Evolutionary conservation across 2,329 filamentous ascomycete genomes (phyloP).

Genomic region (Fusarium armeniacum): DNA sequence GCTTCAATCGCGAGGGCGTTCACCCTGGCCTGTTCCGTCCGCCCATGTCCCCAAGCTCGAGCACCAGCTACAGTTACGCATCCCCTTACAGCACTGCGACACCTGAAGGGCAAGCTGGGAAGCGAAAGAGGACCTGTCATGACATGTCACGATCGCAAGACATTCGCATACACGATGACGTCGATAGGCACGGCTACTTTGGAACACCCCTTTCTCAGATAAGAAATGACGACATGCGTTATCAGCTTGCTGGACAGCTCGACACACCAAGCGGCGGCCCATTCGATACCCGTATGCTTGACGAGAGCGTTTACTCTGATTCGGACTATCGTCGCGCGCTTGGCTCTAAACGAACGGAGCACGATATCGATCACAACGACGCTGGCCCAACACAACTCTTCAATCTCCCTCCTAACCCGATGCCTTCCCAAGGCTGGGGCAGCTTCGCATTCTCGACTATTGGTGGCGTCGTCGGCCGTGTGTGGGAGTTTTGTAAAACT

Average conservation of each 20-base stretch:
- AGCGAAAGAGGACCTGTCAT: slow-evolving; percentile 62
- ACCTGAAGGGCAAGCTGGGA: slow-evolving; percentile 51
- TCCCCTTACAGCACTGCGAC: slow-evolving; percentile 38
- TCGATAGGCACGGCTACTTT: slow-evolving; percentile 42
- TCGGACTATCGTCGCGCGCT: slow-evolving; percentile 68
- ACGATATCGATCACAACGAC: slow-evolving; percentile 56
- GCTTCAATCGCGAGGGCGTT: slow-evolving; percentile 55
- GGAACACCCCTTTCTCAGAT: slow-evolving; percentile 40
- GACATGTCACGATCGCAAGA: slow-evolving; percentile 49
- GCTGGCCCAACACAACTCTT: slow-evolving; percentile 54
- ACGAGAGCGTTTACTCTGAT: slow-evolving; percentile 70
- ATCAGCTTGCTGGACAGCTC: slow-evolving; percentile 68
- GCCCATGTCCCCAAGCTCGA: slow-evolving; percentile 59
- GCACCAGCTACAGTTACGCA: slow-evolving; percentile 57
- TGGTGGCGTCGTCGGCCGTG: slow-evolving; percentile 78
- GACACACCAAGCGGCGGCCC: slow-evolving; percentile 60
- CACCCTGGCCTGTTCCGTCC: slow-evolving; percentile 64
- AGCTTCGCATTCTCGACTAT: slow-evolving; percentile 72
- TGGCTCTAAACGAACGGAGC: slow-evolving; percentile 61
- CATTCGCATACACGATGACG: slow-evolving; percentile 40
- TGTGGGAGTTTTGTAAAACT: slow-evolving; percentile 86
- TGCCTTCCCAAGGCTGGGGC: slow-evolving; percentile 65
- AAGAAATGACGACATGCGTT: slow-evolving; percentile 51
- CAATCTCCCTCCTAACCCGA: slow-evolving; percentile 50
- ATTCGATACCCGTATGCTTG: slow-evolving; percentile 57